phyloP scores from a whole-genome alignment of 805 yeast species.

The Metschnikowia vanudenii region DNA sequence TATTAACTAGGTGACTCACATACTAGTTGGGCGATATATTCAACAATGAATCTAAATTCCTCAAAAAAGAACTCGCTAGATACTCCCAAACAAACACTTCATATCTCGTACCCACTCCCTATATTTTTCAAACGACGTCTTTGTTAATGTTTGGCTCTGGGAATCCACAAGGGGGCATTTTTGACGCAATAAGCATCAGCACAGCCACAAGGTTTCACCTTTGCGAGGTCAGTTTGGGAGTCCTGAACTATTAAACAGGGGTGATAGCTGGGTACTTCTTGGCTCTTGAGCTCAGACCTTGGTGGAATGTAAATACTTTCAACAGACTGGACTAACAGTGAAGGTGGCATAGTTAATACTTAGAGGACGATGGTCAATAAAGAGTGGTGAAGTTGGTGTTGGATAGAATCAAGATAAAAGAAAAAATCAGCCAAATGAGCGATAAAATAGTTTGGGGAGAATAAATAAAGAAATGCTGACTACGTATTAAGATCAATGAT shows the following conservation, averaged over 20 bases:
- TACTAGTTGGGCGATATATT: too few relatives aligned
- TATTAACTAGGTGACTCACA: too few relatives aligned
- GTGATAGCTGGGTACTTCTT: constrained; percentile 48
- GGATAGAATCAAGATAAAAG: background rate
- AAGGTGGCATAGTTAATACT: constrained; percentile 40
- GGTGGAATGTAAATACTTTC: constrained; percentile 51
- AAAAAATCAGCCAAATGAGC: background rate
- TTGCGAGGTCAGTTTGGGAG: constrained; percentile 46
- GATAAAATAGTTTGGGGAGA: background rate
- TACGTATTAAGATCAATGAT: background rate
- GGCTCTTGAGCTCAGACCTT: constrained; percentile 12
- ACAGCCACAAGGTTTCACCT: constrained; percentile 41
- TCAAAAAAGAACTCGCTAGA: too few relatives aligned
- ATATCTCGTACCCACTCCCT: too few relatives aligned
- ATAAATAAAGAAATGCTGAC: background rate
- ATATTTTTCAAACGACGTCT: too few relatives aligned
- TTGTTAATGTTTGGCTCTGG: constrained; percentile 48
- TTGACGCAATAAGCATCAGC: constrained; percentile 40
- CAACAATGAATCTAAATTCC: too few relatives aligned
- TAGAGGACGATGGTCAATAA: background rate
- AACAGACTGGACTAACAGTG: constrained; percentile 32
- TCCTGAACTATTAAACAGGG: constrained; percentile 61
- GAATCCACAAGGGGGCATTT: constrained; percentile 42
- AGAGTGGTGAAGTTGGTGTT: background rate
- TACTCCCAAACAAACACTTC: too few relatives aligned